These are phyloP conservation scores for Yueomyces sinensis DNA, from an alignment of 805 yeast genomes.

Conservation along the genomic window DNA sequence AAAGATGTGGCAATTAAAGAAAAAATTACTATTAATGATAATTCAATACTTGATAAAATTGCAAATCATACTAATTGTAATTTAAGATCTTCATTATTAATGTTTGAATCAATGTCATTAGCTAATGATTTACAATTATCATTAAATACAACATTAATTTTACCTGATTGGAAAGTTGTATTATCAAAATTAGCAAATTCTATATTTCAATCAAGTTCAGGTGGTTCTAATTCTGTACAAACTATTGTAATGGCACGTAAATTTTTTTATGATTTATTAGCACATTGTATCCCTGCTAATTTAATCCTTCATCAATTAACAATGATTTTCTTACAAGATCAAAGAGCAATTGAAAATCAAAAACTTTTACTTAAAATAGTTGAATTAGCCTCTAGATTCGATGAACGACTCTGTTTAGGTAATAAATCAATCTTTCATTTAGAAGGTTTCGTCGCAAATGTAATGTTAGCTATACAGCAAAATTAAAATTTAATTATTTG, in stretches of 20 bases:
- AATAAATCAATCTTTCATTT: slow-evolving; percentile 84
- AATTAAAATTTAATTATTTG: too few relatives aligned
- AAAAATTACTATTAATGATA: slow-evolving; percentile 28
- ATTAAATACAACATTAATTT: slow-evolving; percentile 37
- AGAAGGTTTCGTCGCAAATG: slow-evolving; percentile 85
- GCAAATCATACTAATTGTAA: slow-evolving; percentile 52
- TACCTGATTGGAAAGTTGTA: slow-evolving; percentile 86
- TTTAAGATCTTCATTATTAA: slow-evolving; percentile 60
- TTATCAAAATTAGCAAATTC: slow-evolving; percentile 49
- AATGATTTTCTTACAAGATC: slow-evolving; percentile 30
- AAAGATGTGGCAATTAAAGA: slow-evolving; percentile 46
- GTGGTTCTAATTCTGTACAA: too few relatives aligned
- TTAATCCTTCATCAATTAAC: slow-evolving; percentile 55
- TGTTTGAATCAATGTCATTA: slow-evolving; percentile 72
- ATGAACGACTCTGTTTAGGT: slow-evolving; percentile 79
- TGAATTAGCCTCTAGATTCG: slow-evolving; percentile 52
- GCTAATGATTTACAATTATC: slow-evolving; percentile 41
- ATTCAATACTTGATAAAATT: slow-evolving; percentile 35
- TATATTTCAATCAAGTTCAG: slow-evolving; percentile 45
- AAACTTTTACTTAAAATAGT: slow-evolving; percentile 32
- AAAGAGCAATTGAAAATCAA: slow-evolving; percentile 11
- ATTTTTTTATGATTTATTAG: slow-evolving; percentile 64
- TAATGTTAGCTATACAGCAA: slow-evolving; percentile 73
- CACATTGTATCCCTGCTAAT: slow-evolving; percentile 89
- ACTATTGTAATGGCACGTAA: slow-evolving; percentile 43